Evolutionary conservation across 2,329 filamentous ascomycete species (phyloP).

Genomic region (Tothia fuscella): DNA sequence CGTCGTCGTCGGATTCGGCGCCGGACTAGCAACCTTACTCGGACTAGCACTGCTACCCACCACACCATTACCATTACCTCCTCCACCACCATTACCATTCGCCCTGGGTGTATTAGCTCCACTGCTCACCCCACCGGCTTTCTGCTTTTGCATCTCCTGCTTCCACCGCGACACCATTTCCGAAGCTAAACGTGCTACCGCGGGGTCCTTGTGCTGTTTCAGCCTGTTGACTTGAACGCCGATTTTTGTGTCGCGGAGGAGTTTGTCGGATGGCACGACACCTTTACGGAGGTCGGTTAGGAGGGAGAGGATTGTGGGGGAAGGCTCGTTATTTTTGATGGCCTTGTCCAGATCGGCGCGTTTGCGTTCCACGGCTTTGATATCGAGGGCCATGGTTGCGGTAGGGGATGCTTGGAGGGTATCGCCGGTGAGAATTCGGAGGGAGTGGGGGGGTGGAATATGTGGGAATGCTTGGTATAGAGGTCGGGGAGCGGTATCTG

Average conservation of each 20-base stretch:
- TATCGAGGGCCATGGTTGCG: conserved; percentile 50
- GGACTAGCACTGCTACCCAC: neutral
- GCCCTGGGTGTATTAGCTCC: conserved; percentile 32
- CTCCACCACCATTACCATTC: conserved; percentile 20
- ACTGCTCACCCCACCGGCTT: neutral
- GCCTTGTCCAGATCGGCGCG: conserved; percentile 74
- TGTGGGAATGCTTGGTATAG: neutral
- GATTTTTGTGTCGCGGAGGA: conserved; percentile 81
- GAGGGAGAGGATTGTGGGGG: conserved; percentile 59
- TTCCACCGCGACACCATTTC: conserved; percentile 86
- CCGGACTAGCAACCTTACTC: conserved; percentile 18
- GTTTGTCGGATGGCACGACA: conserved; percentile 74
- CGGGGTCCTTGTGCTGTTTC: conserved; percentile 63
- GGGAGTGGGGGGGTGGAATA: neutral
- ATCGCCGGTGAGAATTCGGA: neutral
- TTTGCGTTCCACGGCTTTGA: conserved; percentile 66
- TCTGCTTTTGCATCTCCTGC: conserved; percentile 53
- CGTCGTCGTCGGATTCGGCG: conserved; percentile 42
- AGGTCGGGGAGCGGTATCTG: too few species aligned
- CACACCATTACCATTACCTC: neutral
- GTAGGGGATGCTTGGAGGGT: neutral
- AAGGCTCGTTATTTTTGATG: conserved; percentile 59
- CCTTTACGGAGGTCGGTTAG: conserved; percentile 70
- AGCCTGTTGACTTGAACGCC: conserved; percentile 81
- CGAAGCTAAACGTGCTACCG: conserved; percentile 60